phyloP scores from a whole-genome alignment of 768 basidiomycete genomes.

The Collybiopsis luxurians region DNA sequence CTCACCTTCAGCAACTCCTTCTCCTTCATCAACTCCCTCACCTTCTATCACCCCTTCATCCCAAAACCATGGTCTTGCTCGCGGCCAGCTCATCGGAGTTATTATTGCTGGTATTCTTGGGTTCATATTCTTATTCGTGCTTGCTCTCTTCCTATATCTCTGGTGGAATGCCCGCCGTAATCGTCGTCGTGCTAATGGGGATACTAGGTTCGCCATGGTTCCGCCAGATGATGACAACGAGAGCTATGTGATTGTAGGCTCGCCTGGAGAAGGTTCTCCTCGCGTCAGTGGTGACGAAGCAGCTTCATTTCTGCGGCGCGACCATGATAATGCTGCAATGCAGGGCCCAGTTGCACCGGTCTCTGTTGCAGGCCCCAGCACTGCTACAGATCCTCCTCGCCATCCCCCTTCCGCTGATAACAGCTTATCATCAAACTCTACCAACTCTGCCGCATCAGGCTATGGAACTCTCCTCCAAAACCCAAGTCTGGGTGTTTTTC shows the following conservation, averaged over 20 bases:
- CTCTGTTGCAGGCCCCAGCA: constrained; percentile 23
- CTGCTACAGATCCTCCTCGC: no score
- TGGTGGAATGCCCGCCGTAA: constrained; percentile 48
- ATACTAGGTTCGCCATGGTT: constrained; percentile 26
- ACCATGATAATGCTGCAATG: constrained; percentile 13
- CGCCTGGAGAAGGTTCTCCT: constrained; percentile 65
- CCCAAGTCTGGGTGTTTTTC: constrained; percentile 35
- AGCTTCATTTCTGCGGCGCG: constrained; percentile 57
- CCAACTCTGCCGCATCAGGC: constrained; percentile 41
- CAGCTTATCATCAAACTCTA: constrained; percentile 36
- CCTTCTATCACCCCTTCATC: constrained; percentile 17
- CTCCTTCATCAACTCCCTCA: constrained; percentile 24
- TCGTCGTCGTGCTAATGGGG: constrained; percentile 18
- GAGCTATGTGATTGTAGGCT: constrained; percentile 37
- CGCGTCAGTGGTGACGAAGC: constrained; percentile 67
- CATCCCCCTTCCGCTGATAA: constrained; percentile 35
- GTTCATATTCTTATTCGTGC: constrained; percentile 54
- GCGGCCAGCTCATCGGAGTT: constrained; percentile 50
- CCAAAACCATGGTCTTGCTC: constrained; percentile 23
- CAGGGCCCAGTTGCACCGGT: not conserved
- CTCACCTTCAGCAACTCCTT: constrained; percentile 16
- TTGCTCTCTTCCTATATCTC: constrained; percentile 43
- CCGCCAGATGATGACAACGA: constrained; percentile 28
- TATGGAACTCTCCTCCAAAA: constrained; percentile 42
- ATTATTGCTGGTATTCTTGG: constrained; percentile 62